Percentiles rank a stretch among this genome's conserved stretches.
These are phyloP conservation scores for Mucor saturninus DNA, from an alignment of 371 early-diverging fungal species.

Conservation along the genomic window DNA sequence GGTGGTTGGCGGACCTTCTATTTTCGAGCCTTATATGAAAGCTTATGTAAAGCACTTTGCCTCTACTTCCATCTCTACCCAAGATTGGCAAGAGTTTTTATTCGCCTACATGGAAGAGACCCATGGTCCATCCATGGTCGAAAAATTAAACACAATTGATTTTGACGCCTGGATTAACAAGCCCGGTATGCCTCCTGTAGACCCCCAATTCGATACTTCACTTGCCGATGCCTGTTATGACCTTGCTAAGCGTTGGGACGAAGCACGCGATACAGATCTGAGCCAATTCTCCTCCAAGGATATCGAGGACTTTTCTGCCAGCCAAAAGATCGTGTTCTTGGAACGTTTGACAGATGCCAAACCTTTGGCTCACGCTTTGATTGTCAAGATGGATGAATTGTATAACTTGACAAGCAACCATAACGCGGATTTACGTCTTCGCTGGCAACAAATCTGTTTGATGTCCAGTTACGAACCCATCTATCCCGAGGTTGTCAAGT, in stretches of 20 bases:
- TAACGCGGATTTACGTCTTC: conserved; percentile 88
- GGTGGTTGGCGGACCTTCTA: conserved; percentile 80
- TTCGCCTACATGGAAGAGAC: conserved; percentile 70
- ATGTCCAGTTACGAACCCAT: conserved; percentile 77
- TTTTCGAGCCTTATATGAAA: conserved; percentile 86
- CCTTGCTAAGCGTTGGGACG: conserved; percentile 80
- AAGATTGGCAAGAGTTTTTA: conserved; percentile 85
- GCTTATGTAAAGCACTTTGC: conserved; percentile 85
- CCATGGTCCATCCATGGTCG: conserved; percentile 69
- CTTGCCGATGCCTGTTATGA: conserved; percentile 80
- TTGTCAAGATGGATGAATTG: conserved; percentile 75
- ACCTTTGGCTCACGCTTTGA: conserved; percentile 63
- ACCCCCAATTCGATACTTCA: conserved; percentile 82
- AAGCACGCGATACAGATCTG: conserved; percentile 56
- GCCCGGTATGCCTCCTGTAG: conserved; percentile 90
- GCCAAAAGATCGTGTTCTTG: conserved; percentile 85
- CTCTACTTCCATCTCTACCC: conserved; percentile 85
- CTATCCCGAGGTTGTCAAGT: conserved; percentile 75
- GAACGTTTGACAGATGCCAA: conserved; percentile 72
- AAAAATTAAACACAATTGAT: conserved; percentile 75
- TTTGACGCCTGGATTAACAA: conserved; percentile 91
- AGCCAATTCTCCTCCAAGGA: conserved; percentile 64
- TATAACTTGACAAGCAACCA: conserved; percentile 73
- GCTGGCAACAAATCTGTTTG: conserved; percentile 87
- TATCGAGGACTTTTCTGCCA: conserved; percentile 70